Base-by-base conservation (phyloP, 2,329 filamentous ascomycete species). In the Fusarium guadeloupense region DNA sequence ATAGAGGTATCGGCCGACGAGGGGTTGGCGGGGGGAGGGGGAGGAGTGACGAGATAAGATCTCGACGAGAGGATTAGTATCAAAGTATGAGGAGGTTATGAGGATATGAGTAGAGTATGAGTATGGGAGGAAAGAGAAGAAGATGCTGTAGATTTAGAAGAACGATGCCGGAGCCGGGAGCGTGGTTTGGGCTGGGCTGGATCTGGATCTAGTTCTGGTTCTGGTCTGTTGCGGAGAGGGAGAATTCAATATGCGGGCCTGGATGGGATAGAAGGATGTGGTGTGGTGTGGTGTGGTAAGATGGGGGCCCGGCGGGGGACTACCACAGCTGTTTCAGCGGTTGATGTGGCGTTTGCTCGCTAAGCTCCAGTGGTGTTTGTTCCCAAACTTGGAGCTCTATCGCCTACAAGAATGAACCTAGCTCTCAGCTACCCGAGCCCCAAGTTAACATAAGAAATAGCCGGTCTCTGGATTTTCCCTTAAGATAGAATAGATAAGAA, bases 151-250 rank as follows among this genome's bases (percentile, higher is more conserved):
- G 42, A 50, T 33, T 31, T 42, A 51, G 42, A 50, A 43, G 42
- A 44, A 64, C 52, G 52, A 66, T 64, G 56, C 51, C 64, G 62
- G 62, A 56, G 56, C 59, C 54, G 60, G 59, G 52, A 54, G 57
- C 43, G 55, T 61, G 51, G 60, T 64, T 49, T 43, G 62, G 47
- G 48, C 59, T 60, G 59, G 61, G 60, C 63, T 63, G 47, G 62
- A 54, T 33, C 35, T 59, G 23, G 10, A 25, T 9, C 10, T 6
- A 5, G 13, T 40, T 62, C 51, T 62, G 49, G 28, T 9, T 14
- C 12, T 30, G 28, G 28, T 13, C 41, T 57, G 51, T 43, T 58
- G 34, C 55, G 45, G 45, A 57, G 59, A 46, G 60, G 48, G 48
- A 58, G 52, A 54, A 56, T 60, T 57, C 25, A 39, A 20, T 52